These are phyloP conservation scores for Cajanus cajan DNA, from an alignment of 306 rosid species.

Conservation along the genomic window DNA sequence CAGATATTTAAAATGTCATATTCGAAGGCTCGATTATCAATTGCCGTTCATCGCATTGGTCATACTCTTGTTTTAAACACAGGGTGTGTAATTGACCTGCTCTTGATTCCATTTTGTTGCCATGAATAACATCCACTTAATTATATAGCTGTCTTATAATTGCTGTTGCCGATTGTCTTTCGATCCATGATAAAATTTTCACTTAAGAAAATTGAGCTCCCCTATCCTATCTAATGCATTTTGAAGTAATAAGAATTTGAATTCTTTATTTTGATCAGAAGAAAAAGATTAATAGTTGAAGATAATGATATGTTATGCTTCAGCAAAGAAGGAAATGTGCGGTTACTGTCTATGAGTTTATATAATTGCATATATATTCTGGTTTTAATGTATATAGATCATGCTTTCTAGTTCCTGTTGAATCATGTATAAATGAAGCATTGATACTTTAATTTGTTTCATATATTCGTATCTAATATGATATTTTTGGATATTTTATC, in stretches of 20 bases:
- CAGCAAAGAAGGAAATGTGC: conserved; percentile 14
- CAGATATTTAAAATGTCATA: conserved; percentile 96
- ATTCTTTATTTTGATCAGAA: neutral
- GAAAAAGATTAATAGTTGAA: conserved; percentile 4
- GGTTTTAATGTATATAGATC: conserved; percentile 16
- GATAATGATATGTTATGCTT: neutral
- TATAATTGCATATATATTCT: conserved; percentile 19
- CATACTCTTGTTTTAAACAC: conserved; percentile 85
- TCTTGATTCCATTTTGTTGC: neutral
- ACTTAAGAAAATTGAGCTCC: conserved; percentile 19
- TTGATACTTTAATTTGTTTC: neutral
- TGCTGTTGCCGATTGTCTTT: conserved; percentile 24
- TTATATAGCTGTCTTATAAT: conserved; percentile 6
- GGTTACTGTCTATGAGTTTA: neutral
- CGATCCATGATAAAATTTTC: conserved; percentile 23
- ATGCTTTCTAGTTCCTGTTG: neutral
- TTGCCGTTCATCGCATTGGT: conserved; percentile 89
- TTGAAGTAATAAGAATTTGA: neutral
- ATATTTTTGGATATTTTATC: no score
- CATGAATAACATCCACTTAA: neutral
- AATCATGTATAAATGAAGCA: no score
- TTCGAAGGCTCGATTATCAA: conserved; percentile 86
- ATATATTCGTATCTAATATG: no score
- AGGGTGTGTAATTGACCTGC: conserved; percentile 57
- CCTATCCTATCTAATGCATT: neutral